Percentiles rank a stretch among this genome's conserved stretches.
phyloP scores from a whole-genome alignment of 345 rosid genomes.

The Heritiera littoralis region DNA sequence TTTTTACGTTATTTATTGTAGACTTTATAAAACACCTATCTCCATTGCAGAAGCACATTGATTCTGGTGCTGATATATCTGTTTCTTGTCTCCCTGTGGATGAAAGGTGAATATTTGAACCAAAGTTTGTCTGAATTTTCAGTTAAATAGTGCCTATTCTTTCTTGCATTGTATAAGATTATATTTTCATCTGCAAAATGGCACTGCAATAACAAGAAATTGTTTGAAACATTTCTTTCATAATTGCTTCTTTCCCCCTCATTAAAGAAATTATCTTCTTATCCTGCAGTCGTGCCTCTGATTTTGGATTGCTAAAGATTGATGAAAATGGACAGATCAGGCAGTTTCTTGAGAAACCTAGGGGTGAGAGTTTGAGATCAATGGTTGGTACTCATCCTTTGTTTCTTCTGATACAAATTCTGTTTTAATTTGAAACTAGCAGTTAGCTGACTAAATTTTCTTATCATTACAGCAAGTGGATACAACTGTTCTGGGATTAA shows the following conservation, averaged over 20 bases:
- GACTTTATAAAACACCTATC: not conserved
- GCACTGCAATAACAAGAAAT: not conserved
- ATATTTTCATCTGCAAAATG: not conserved
- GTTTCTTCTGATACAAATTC: not conserved
- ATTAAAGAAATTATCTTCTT: constrained; percentile 11
- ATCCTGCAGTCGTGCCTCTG: constrained; percentile 66
- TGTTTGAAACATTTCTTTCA: constrained; percentile 9
- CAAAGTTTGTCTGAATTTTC: not conserved
- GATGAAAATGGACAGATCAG: constrained; percentile 59
- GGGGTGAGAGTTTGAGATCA: constrained; percentile 60
- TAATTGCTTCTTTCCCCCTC: not conserved
- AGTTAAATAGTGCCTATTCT: not conserved
- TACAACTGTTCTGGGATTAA: constrained; percentile 60
- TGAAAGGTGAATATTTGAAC: constrained; percentile 40
- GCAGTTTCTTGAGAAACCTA: constrained; percentile 76
- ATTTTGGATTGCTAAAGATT: constrained; percentile 76
- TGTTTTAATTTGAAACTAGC: constrained; percentile 1
- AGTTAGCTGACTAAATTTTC: not conserved
- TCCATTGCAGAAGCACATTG: constrained; percentile 62
- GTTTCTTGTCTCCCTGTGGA: constrained; percentile 68
- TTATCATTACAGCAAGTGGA: constrained; percentile 57
- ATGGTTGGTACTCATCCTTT: constrained; percentile 48
- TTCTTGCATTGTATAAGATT: constrained; percentile 5
- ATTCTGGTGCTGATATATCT: constrained; percentile 62
- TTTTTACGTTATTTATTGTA: not conserved